Evolutionary conservation across 768 basidiomycete species (phyloP), one percentile per base, ranked within the genome.

Genomic region (Chiua virens): DNA sequence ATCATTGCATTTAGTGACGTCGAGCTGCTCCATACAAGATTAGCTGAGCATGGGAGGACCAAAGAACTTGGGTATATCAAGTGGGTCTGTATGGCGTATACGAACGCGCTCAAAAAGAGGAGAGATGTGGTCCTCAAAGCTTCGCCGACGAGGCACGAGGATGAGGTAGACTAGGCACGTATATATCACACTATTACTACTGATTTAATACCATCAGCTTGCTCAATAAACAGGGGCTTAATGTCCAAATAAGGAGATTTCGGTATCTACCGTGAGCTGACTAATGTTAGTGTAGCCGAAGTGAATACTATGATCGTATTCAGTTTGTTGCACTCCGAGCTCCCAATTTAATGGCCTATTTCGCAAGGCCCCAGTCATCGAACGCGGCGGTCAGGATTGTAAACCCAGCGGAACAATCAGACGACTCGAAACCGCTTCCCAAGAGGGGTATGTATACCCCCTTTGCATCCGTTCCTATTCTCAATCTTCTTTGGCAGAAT

Each of bases 371-470:
- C 2, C 79, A 79, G 59, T 43, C 80, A 37, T 72, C 79, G 36
- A 80, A 74, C 39, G 85, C 81, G 23, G 86, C 87, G 47, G 79
- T 92, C 54, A 84, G 77, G 73, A 92, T 92, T 55, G 85, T 85
- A 36, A 76, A 80, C 47, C 88, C 89, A 23, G 71, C 72, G 47
- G 68, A 75, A 30, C 63, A 69, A 42, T 57, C 57, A 53, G 67
- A 69, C 70, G 81, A 63, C 47, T 63, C 69, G 41, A 79, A 76
- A 62, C 58, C 71, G 41, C 63, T 73, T 22, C 64, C 70, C 15
- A 78, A 80, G 61, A 86, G 83, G 74, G 83, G 85, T 84, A 61
- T 63, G 76, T 76, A 20, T 20, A 17, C 14, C 2, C 27, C 42
- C 45, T 45, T 22, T 22, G 32, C 49, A 17, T 23, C 7, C 5